Conservation (phyloP, 257 asterid genomes). For the Perilla frutescens region DNA sequence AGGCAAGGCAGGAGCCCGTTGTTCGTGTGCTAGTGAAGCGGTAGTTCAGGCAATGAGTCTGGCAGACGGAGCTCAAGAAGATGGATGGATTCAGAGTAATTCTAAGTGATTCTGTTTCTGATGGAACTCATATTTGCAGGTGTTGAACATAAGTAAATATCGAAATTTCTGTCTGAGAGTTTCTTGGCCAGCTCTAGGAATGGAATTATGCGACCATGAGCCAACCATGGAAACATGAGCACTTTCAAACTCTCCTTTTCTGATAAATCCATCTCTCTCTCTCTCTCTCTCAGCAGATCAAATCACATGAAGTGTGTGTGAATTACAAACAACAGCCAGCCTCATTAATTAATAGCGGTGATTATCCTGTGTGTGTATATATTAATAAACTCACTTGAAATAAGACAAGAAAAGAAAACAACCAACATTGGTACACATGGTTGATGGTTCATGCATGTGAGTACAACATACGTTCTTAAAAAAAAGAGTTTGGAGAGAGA, state of each 20-base stretch:
- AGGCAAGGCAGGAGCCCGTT: neutral
- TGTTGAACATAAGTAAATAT: neutral
- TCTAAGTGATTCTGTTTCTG: neutral
- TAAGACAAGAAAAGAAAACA: too few relatives aligned
- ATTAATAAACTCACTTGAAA: too few relatives aligned
- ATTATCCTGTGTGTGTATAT: too few relatives aligned
- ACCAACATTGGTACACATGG: too few relatives aligned
- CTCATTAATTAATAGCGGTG: too few relatives aligned
- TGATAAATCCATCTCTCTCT: too few relatives aligned
- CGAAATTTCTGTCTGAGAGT: neutral
- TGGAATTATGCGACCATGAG: constrained; percentile 14
- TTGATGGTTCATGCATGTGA: too few relatives aligned
- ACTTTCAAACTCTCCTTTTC: constrained; percentile 3
- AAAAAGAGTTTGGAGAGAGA: too few relatives aligned
- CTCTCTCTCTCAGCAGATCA: too few relatives aligned
- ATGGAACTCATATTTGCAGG: neutral
- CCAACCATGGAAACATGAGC: constrained; percentile 26
- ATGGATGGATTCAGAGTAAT: neutral
- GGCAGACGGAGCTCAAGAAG: neutral
- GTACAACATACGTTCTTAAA: too few relatives aligned
- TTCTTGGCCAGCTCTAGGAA: constrained; percentile 16
- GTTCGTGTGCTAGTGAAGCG: neutral
- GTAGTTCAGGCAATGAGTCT: neutral
- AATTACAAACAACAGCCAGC: too few relatives aligned
- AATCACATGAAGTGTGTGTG: too few relatives aligned